Conservation (phyloP, 495 filamentous ascomycete genomes). For the Aspergillus biplanus region DNA sequence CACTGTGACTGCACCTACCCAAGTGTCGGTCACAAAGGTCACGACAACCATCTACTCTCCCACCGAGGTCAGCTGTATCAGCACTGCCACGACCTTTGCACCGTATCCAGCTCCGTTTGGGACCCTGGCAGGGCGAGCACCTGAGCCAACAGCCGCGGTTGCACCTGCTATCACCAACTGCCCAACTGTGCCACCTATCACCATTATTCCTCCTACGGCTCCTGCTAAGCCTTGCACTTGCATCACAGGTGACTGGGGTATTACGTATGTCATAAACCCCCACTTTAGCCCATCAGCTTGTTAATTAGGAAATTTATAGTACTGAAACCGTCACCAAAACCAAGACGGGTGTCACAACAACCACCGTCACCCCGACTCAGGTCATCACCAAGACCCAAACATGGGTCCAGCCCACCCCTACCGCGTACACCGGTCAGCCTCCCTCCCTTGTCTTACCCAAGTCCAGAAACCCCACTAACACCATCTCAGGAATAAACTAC, state of each 20-base stretch:
- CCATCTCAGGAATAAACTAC: too few relatives aligned
- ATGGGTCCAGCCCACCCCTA: conserved; percentile 12
- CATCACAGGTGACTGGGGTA: too few relatives aligned
- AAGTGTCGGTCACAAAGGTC: not conserved
- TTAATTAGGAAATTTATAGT: too few relatives aligned
- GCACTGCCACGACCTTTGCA: conserved; percentile 8
- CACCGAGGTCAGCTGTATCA: conserved; percentile 6
- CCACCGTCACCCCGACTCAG: not conserved
- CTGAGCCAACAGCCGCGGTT: not conserved
- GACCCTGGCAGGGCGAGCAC: not conserved
- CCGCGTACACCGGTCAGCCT: conserved; percentile 1
- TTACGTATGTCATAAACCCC: not conserved
- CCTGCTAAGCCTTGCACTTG: too few relatives aligned
- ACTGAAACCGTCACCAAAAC: conserved; percentile 3
- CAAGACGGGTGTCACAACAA: not conserved
- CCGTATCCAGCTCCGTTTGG: not conserved
- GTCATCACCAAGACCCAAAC: conserved; percentile 1
- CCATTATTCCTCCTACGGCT: too few relatives aligned
- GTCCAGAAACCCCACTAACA: not conserved
- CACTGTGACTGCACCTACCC: conserved; percentile 7
- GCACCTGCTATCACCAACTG: too few relatives aligned
- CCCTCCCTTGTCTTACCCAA: not conserved
- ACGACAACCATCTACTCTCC: conserved; percentile 9
- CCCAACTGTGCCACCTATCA: not conserved
- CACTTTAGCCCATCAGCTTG: too few relatives aligned